Evolutionary conservation across 768 basidiomycete species (phyloP).

Genomic region (Imleria badia): DNA sequence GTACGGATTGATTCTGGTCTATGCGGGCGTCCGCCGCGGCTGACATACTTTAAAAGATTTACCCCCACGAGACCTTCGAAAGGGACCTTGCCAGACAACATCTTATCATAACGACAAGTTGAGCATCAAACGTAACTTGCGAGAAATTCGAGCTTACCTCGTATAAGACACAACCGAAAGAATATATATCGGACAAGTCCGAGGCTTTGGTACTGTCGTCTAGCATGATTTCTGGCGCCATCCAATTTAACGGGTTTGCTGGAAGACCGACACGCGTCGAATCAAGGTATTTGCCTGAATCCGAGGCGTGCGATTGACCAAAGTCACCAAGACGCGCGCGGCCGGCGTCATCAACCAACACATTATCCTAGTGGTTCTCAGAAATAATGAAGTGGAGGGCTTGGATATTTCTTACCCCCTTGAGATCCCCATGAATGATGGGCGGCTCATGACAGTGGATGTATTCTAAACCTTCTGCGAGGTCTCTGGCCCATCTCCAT

Average conservation of each 20-base stretch:
- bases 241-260: conserved; percentile 19
- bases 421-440: conserved; percentile 43
- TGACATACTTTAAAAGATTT: neutral
- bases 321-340: conserved; percentile 27
- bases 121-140: neutral
- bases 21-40: neutral
- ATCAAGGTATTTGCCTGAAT: conserved; percentile 26
- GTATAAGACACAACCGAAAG: conserved; percentile 32
- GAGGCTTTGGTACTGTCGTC: conserved; percentile 8
- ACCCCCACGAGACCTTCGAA: neutral
- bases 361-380: conserved; percentile 22
- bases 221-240: conserved; percentile 27
- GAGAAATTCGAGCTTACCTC: conserved; percentile 19
- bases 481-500: conserved; percentile 9
- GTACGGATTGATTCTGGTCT: conserved; percentile 5
- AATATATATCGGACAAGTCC: conserved; percentile 23
- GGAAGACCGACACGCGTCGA: conserved; percentile 20
- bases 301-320: conserved; percentile 26
- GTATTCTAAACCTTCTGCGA: conserved; percentile 24
- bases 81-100: conserved; percentile 16
- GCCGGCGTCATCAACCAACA: conserved; percentile 15
- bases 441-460: conserved; percentile 26
- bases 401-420: conserved; percentile 28
- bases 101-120: conserved; percentile 10
- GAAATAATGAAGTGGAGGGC: neutral